Base-by-base conservation (phyloP, 305 asterid species). In the Rubia peregrina region DNA sequence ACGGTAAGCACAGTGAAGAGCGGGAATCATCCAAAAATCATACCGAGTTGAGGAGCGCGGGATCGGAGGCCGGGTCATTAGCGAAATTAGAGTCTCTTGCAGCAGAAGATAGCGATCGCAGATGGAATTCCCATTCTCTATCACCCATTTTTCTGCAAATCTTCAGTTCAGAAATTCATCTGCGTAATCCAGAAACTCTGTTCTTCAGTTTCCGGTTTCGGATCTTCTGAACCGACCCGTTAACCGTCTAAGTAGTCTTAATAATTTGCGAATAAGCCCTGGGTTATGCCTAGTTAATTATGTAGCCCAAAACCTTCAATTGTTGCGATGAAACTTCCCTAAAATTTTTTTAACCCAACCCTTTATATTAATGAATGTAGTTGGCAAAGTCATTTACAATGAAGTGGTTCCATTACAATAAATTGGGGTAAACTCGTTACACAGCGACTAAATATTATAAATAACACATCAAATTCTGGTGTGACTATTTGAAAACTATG, bases 41-140 rank as follows among this genome's bases (percentile, higher is more conserved):
- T 61, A 90, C 97, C 53, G 97, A 90, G 61, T 81, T 80, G 78
- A 92, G 86, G 57, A 93, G 83, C 69, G 90, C 80, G 60, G 90
- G 87, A 81, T 88, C 97, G 53, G 90, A 80, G 65, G 89, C 89
- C 9, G 89, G 88, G 67, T 92, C 89, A 43, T 85, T 74, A 69
- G 90, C 89, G 75, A 81, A 86, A 71, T 86, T 90, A 70, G 95
- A 85, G 80, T 92, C 98, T 71, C 96, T 82, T 73, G 96, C 85
- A 69, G 84, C 74, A 42, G 95, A 79, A 51, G 97, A 82, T 22
- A 93, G 55, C 24, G 89, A 82, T 74, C 97, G 85, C 70, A 90
- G 85, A 80, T 93, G 96, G 75, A 69, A 61, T 69, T 93, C 97
- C 89, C 92, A 88, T 65, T 85, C 94, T 14, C 76, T 85, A 42